Evolutionary conservation across 1,139 yeast species (phyloP), one percentile per base, ranked within the genome.

Genomic region (Komagataea norvegica): DNA sequence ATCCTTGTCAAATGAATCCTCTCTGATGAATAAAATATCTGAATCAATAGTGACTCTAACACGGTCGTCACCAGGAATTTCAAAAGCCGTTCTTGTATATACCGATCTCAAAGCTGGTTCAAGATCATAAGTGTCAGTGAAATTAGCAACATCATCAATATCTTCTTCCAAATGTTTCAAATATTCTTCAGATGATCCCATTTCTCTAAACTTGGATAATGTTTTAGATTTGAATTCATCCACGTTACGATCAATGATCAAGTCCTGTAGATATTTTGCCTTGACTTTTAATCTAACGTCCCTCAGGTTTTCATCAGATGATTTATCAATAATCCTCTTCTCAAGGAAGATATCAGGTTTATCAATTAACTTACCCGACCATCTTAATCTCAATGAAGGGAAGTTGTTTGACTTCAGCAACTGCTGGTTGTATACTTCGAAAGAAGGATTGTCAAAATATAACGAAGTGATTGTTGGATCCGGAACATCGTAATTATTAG

Each of bases 11-110:
- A 89, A 82, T 0, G 91, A 64, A 60, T 91, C 97, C 61, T 91
- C 98, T 55, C 97, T 77, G 43, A 91, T 81, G 56, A 86, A 88
- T 36, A 81, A 61, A 43, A 91, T 77, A 58, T 91, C 91, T 10
- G 94, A 83, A 62, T 91, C 98, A 47, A 91, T 83, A 27, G 87
- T 80, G 43, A 89, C 79, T 59, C 96, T 78, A 33, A 89, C 81
- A 54, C 88, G 76, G 58, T 88, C 94, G 59, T 91, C 97, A 44
- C 97, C 97, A 2, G 98, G 98, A 50, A 91, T 89, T 67, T 91
- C 96, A 69, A 91, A 91, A 2, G 97, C 97, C 13, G 96, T 86
- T 61, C 98, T 76, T 31, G 87, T 85, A 63, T 86, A 88, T 31
- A 82, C 75, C 5, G 96, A 77, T 64, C 98, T 79, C 58, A 91